These are phyloP conservation scores for Penicillium diatomitis DNA, from an alignment of 495 filamentous ascomycete genomes.

Conservation along the genomic window DNA sequence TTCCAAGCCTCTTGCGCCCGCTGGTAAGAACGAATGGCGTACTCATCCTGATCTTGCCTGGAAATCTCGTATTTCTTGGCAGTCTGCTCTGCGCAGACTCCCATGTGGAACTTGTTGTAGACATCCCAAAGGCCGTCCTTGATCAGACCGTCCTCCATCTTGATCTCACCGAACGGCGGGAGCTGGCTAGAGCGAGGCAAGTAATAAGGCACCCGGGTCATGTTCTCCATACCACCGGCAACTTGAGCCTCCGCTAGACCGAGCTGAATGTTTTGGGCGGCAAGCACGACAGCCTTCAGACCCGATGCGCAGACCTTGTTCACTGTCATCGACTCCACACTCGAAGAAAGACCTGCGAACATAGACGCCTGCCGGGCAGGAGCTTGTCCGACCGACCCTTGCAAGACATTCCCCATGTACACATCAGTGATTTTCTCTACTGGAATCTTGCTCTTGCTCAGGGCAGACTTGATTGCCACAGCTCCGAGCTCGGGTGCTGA, in stretches of 20 bases:
- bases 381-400: constrained; percentile 74
- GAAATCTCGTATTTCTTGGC: constrained; percentile 78
- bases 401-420: constrained; percentile 96
- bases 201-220: constrained; percentile 91
- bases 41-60: constrained; percentile 79
- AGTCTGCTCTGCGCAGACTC: constrained; percentile 91
- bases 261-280: constrained; percentile 88
- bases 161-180: constrained; percentile 76
- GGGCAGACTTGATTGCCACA: constrained; percentile 78
- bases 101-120: constrained; percentile 96
- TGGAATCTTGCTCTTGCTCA: constrained; percentile 74
- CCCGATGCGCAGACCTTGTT: constrained; percentile 98
- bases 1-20: constrained; percentile 88
- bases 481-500: constrained; percentile 80
- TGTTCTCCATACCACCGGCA: constrained; percentile 96
- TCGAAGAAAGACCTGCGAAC: constrained; percentile 70
- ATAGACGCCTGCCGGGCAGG: constrained; percentile 87
- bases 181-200: constrained; percentile 64
- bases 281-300: constrained; percentile 81
- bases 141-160: constrained; percentile 82
- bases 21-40: constrained; percentile 79
- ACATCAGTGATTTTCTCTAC: constrained; percentile 71
- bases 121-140: constrained; percentile 96
- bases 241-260: constrained; percentile 79
- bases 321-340: constrained; percentile 78